phyloP scores from a whole-genome alignment of 305 asterid species.

The Rubia peregrina region DNA sequence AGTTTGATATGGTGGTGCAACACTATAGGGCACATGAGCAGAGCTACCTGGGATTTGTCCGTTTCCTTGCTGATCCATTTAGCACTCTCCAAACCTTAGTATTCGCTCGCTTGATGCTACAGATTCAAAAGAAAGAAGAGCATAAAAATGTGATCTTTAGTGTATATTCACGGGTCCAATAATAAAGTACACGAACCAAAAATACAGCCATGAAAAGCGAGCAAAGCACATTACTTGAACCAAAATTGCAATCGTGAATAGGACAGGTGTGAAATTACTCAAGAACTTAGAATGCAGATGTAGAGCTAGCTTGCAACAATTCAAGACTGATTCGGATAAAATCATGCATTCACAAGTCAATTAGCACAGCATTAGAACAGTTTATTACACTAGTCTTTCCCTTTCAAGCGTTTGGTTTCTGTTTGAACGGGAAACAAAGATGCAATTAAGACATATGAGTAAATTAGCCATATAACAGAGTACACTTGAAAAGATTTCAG shows the following conservation, averaged over 20 bases:
- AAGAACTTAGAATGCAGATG: neutral
- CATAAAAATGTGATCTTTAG: neutral
- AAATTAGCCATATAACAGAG: neutral
- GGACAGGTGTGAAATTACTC: neutral
- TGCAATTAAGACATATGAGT: neutral
- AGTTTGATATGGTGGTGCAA: constrained; percentile 56
- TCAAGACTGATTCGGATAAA: too few species aligned
- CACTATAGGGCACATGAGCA: constrained; percentile 52
- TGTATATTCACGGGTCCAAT: neutral
- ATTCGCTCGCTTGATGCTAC: neutral
- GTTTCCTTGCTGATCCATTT: constrained; percentile 84
- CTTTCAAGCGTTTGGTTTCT: neutral
- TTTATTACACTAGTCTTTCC: neutral
- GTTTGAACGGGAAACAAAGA: neutral
- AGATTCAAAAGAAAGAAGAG: neutral
- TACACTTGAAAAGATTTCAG: neutral
- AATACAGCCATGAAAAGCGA: neutral
- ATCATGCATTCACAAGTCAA: neutral
- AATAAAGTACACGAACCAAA: neutral
- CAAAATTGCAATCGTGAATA: neutral
- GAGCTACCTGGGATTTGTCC: constrained; percentile 69
- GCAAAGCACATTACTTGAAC: neutral
- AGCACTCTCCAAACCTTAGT: constrained; percentile 16
- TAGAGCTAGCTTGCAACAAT: neutral
- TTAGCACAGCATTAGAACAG: neutral